Evolutionary conservation across 306 rosid genomes (phyloP).

Genomic region (Sphenostylis stenocarpa): DNA sequence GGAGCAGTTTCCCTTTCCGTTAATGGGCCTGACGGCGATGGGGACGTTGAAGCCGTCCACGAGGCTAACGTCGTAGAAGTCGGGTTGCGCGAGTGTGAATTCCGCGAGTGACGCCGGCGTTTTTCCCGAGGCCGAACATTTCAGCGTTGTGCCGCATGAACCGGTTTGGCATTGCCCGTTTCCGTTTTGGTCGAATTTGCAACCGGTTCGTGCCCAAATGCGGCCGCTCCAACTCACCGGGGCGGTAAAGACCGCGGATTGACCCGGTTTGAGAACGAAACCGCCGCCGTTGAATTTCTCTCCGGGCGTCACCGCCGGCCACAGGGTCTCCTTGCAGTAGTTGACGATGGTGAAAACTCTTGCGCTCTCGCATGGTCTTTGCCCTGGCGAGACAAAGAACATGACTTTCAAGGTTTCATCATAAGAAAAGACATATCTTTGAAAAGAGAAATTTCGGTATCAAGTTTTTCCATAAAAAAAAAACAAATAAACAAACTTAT

Average conservation of each 20-base stretch:
- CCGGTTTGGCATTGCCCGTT: conserved; percentile 69
- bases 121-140: conserved; percentile 66
- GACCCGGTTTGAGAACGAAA: conserved; percentile 60
- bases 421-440: no score
- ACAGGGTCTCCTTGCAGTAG: conserved; percentile 78
- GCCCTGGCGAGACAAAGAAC: conserved; percentile 40
- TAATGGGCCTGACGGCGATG: conserved; percentile 45
- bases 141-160: conserved; percentile 55
- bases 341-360: conserved; percentile 76
- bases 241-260: conserved; percentile 57
- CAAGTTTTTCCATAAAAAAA: no score
- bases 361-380: conserved; percentile 50
- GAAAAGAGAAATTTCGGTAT: no score
- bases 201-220: conserved; percentile 94
- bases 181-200: conserved; percentile 73
- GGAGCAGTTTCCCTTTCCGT: conserved; percentile 75
- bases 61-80: conserved; percentile 86
- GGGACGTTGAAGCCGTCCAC: conserved; percentile 93
- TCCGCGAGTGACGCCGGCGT: conserved; percentile 86
- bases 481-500: no score
- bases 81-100: conserved; percentile 58
- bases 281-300: conserved; percentile 81
- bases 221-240: conserved; percentile 79
- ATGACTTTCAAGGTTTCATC: no score
- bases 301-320: conserved; percentile 82